A percentile compares a stretch with the other conserved stretches of the same genome.
Evolutionary conservation across 495 filamentous ascomycete genomes (phyloP).

Genomic region (Aspergillus diversus): DNA sequence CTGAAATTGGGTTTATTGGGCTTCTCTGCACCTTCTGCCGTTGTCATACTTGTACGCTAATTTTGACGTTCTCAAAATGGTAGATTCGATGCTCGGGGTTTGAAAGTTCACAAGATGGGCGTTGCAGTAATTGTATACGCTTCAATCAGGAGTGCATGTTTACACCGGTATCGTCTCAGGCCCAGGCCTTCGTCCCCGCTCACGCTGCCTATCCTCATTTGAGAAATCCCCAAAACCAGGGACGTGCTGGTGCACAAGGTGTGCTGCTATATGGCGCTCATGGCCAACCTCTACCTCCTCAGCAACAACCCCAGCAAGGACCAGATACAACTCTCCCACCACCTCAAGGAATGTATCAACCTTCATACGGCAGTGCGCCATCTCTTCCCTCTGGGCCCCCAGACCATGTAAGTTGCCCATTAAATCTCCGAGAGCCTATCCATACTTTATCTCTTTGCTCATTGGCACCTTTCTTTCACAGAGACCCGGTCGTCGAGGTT

Average conservation of each 20-base stretch:
- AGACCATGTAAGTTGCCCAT: slow-evolving; percentile 52
- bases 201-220: slow-evolving; percentile 71
- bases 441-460: slow-evolving; percentile 11
- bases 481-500: slow-evolving; percentile 52
- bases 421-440: neutral
- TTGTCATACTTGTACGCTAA: slow-evolving; percentile 17
- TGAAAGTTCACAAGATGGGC: slow-evolving; percentile 73
- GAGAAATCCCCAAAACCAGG: slow-evolving; percentile 50
- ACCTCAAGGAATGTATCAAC: slow-evolving; percentile 52
- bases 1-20: neutral
- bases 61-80: slow-evolving; percentile 6
- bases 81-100: slow-evolving; percentile 88
- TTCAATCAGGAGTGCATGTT: slow-evolving; percentile 88
- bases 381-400: slow-evolving; percentile 44
- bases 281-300: slow-evolving; percentile 70
- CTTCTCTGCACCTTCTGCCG: neutral
- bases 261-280: slow-evolving; percentile 72
- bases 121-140: slow-evolving; percentile 77
- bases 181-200: slow-evolving; percentile 82
- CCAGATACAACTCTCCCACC: slow-evolving; percentile 52
- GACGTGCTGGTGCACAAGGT: slow-evolving; percentile 42
- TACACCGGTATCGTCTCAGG: slow-evolving; percentile 80
- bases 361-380: slow-evolving; percentile 43
- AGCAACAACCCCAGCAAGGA: slow-evolving; percentile 50
- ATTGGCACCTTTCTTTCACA: slow-evolving; percentile 25